A percentile compares a stretch with the other conserved stretches of the same genome.
Conservation (phyloP, 2,329 filamentous ascomycete species). For the Catunica adiposa region DNA sequence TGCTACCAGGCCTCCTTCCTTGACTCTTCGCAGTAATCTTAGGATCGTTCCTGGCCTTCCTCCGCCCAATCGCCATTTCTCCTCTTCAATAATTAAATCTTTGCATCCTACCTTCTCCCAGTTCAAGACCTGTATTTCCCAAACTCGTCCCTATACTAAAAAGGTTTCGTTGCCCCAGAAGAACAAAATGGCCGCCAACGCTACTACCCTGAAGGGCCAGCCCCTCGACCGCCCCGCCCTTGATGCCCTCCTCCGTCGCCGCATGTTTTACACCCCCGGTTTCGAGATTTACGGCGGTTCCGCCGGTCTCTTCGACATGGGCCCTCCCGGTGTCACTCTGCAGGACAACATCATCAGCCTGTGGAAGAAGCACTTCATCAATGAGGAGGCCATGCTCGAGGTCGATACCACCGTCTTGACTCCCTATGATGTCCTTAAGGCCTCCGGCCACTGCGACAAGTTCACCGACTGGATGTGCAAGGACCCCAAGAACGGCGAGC, state of each 20-base stretch:
- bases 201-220: conserved; percentile 74
- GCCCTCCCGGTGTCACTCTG: conserved; percentile 70
- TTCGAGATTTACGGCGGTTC: conserved; percentile 93
- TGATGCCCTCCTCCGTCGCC: conserved; percentile 72
- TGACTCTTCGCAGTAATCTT: not conserved
- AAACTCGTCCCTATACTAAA: not conserved
- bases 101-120: not conserved
- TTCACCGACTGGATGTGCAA: conserved; percentile 99
- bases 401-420: conserved; percentile 90
- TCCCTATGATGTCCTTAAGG: conserved; percentile 85
- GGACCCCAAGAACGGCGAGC: conserved; percentile 93
- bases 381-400: conserved; percentile 90
- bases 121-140: not conserved
- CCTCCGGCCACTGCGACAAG: conserved; percentile 90
- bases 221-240: conserved; percentile 68
- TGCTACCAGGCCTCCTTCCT: too few relatives aligned
- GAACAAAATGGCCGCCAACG: conserved; percentile 31
- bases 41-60: not conserved
- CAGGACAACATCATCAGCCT: conserved; percentile 75
- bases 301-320: conserved; percentile 82
- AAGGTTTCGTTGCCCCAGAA: conserved; percentile 12
- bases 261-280: conserved; percentile 85
- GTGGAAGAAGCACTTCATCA: conserved; percentile 87
- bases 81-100: not conserved
- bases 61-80: not conserved